phyloP scores from a whole-genome alignment of 345 rosid genomes.

The Microthlaspi erraticum region DNA sequence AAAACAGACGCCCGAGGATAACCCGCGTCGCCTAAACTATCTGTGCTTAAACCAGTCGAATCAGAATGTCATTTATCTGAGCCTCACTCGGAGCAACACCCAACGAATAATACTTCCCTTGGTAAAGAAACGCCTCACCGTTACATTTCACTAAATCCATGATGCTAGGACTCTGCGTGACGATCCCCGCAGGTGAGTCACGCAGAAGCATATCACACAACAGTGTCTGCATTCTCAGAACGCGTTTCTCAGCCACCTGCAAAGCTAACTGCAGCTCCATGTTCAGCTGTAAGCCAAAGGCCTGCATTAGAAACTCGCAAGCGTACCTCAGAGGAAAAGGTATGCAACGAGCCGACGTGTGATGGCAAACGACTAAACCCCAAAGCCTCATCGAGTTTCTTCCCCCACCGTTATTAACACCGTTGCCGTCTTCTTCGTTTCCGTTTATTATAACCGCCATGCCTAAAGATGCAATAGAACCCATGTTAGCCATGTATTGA shows the following conservation, averaged over 20 bases:
- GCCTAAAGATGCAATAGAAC: constrained; percentile 80
- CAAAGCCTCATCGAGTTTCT: constrained; percentile 79
- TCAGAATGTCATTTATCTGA: constrained; percentile 91
- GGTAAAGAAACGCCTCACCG: constrained; percentile 90
- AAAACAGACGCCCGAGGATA: constrained; percentile 79
- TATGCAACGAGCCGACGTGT: constrained; percentile 82
- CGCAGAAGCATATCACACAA: constrained; percentile 97
- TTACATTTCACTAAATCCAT: constrained; percentile 96
- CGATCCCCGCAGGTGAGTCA: constrained; percentile 86
- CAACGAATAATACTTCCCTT: constrained; percentile 66
- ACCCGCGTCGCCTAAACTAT: constrained; percentile 90
- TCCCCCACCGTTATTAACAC: constrained; percentile 43
- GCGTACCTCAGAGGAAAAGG: constrained; percentile 97
- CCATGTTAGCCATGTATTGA: constrained; percentile 97
- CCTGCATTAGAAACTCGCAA: constrained; percentile 97
- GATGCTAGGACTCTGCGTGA: constrained; percentile 89
- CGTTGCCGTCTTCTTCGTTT: constrained; percentile 66
- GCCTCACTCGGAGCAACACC: constrained; percentile 88
- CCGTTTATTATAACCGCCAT: constrained; percentile 91
- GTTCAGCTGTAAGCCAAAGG: constrained; percentile 90
- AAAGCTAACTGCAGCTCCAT: constrained; percentile 95
- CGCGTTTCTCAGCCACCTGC: constrained; percentile 82
- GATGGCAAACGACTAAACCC: constrained; percentile 98
- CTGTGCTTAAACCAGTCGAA: constrained; percentile 92
- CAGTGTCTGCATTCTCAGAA: constrained; percentile 90